Conservation (phyloP, 2,329 filamentous ascomycete genomes). For the Huntiella savannae region DNA sequence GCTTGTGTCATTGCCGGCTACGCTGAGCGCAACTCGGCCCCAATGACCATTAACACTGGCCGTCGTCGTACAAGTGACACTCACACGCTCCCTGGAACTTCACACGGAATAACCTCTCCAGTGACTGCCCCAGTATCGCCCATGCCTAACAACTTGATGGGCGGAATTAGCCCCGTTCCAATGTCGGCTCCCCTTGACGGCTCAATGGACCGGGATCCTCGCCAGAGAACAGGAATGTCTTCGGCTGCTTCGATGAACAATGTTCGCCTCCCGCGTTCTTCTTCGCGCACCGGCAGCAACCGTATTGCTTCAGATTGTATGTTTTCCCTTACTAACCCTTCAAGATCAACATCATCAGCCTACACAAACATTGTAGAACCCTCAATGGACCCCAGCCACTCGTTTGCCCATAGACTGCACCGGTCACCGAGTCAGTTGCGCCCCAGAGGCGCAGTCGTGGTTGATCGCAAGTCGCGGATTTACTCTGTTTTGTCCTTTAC, state of each 20-base stretch:
- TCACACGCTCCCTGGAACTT: not conserved
- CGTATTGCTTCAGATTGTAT: conserved; percentile 5
- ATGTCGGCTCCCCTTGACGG: not conserved
- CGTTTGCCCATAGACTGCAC: conserved; percentile 7
- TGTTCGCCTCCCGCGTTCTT: conserved; percentile 7
- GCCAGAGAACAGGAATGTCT: conserved; percentile 5
- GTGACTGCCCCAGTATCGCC: not conserved
- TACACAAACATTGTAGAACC: too few relatives aligned
- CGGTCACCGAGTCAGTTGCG: conserved; percentile 8
- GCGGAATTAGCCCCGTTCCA: not conserved
- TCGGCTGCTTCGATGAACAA: conserved; percentile 7
- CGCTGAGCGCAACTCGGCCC: conserved; percentile 7
- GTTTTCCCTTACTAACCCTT: conserved; percentile 4
- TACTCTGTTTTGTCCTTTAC: conserved; percentile 5
- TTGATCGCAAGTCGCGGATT: conserved; percentile 7
- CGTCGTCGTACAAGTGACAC: conserved; percentile 7
- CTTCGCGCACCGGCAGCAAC: conserved; percentile 8
- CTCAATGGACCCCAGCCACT: conserved; percentile 3
- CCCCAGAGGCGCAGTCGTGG: conserved; percentile 6
- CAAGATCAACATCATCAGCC: too few relatives aligned
- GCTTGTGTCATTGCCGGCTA: conserved; percentile 7
- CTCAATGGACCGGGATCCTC: not conserved
- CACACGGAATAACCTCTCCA: not conserved
- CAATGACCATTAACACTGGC: conserved; percentile 1
- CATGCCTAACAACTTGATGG: conserved; percentile 1